A percentile compares a stretch with the other conserved stretches of the same genome.
Conservation (phyloP, 495 filamentous ascomycete species). For the Neurospora sp. region DNA sequence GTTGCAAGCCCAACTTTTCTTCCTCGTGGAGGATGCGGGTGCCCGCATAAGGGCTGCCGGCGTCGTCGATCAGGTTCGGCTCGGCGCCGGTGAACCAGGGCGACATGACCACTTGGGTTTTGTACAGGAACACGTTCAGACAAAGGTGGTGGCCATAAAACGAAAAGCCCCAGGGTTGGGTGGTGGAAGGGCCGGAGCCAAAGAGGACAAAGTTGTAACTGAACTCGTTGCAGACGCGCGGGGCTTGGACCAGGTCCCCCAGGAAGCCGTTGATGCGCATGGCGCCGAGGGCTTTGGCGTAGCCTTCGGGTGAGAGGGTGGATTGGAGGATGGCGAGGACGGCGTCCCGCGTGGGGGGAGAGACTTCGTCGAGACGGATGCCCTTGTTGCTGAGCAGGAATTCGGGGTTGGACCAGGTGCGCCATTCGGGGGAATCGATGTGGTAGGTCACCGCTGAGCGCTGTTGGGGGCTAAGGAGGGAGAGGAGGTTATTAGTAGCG, state of each 20-base stretch:
- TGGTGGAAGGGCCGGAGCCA: slow-evolving; percentile 40
- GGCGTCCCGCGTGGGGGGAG: slow-evolving; percentile 28
- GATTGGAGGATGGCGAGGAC: slow-evolving; percentile 44
- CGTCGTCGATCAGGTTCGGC: slow-evolving; percentile 61
- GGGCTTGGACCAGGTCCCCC: slow-evolving; percentile 52
- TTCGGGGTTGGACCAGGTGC: slow-evolving; percentile 68
- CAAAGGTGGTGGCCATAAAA: slow-evolving; percentile 74
- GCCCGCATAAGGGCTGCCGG: slow-evolving; percentile 44
- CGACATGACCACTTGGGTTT: slow-evolving; percentile 48
- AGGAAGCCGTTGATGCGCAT: slow-evolving; percentile 76
- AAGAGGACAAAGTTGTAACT: slow-evolving; percentile 63
- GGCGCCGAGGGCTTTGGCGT: slow-evolving; percentile 55
- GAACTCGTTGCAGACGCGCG: slow-evolving; percentile 57
- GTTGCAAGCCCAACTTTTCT: slow-evolving; percentile 46
- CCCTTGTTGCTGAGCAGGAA: slow-evolving; percentile 54
- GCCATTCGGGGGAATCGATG: slow-evolving; percentile 62
- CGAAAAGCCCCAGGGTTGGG: slow-evolving; percentile 56
- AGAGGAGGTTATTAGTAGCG: slow-evolving; percentile 34
- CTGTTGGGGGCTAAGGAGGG: slow-evolving; percentile 37
- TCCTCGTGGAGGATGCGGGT: slow-evolving; percentile 56
- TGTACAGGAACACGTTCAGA: slow-evolving; percentile 54
- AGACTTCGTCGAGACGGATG: slow-evolving; percentile 53
- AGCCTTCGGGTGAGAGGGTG: slow-evolving; percentile 57
- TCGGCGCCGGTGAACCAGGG: slow-evolving; percentile 73
- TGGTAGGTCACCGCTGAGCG: slow-evolving; percentile 40